Percentiles rank a stretch among this genome's conserved stretches.
Conservation (phyloP, 2,329 filamentous ascomycete species). For the Diaporthe amygdali region DNA sequence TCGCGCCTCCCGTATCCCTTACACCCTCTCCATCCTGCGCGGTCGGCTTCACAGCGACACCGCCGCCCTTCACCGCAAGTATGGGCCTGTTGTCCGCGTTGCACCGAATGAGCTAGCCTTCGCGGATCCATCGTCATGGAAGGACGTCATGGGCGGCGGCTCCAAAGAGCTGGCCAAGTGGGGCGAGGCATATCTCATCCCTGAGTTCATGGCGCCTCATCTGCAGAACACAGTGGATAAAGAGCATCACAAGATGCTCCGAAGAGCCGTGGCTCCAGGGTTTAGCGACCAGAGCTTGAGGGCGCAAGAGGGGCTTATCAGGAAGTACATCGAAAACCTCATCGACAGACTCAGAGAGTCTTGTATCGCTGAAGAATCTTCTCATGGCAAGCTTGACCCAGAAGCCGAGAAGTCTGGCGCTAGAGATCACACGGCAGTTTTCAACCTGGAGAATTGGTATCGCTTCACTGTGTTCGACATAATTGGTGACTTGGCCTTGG, state of each 20-base stretch:
- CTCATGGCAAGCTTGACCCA: background rate
- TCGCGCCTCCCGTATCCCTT: background rate
- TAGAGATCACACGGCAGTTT: background rate
- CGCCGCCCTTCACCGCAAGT: background rate
- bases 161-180: slow-evolving; percentile 4
- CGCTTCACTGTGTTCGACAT: slow-evolving; percentile 39
- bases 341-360: slow-evolving; percentile 20
- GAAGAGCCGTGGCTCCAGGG: slow-evolving; percentile 32
- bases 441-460: slow-evolving; percentile 32
- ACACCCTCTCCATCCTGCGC: background rate
- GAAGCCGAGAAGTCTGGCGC: background rate
- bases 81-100: background rate
- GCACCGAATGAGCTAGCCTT: slow-evolving; percentile 9
- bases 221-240: slow-evolving; percentile 25
- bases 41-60: slow-evolving; percentile 5
- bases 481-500: slow-evolving; percentile 5
- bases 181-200: background rate
- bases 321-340: slow-evolving; percentile 32
- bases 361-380: background rate
- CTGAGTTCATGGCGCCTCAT: background rate
- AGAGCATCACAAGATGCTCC: slow-evolving; percentile 24
- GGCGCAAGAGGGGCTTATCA: slow-evolving; percentile 35
- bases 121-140: background rate
- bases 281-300: slow-evolving; percentile 36
- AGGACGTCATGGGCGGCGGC: slow-evolving; percentile 2